Conservation (phyloP, 225 moss, liverwort and hornwort species). For the Asterella californica region DNA sequence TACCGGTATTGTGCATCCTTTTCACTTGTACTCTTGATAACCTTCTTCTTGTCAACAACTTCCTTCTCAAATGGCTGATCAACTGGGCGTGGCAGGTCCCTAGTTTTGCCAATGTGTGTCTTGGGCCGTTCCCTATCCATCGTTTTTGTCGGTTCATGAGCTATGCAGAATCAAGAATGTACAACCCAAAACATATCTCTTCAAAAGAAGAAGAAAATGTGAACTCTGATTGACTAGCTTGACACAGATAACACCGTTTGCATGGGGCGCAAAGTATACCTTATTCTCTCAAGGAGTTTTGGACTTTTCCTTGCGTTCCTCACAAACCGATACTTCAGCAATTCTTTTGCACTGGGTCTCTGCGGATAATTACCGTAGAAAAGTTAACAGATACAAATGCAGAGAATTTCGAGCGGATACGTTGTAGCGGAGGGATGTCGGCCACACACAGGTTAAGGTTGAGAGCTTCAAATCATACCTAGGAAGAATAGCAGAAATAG, state of each 20-base stretch:
- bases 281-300: slow-evolving; percentile 92
- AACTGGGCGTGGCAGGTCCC: slow-evolving; percentile 71
- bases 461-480: neutral
- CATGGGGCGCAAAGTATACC: slow-evolving; percentile 29
- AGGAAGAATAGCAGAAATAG: neutral
- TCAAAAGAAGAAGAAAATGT: neutral
- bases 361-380: slow-evolving; percentile 16
- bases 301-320: slow-evolving; percentile 87
- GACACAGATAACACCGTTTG: neutral
- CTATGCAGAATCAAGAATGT: neutral
- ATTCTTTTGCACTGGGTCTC: slow-evolving; percentile 98
- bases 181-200: neutral
- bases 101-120: slow-evolving; percentile 78
- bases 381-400: neutral
- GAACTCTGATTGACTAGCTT: neutral
- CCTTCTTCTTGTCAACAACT: slow-evolving; percentile 52
- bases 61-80: slow-evolving; percentile 69
- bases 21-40: slow-evolving; percentile 52
- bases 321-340: slow-evolving; percentile 85
- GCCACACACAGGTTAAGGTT: neutral
- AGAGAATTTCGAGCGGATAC: too few relatives aligned
- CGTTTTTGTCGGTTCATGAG: neutral
- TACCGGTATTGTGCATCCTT: slow-evolving; percentile 46
- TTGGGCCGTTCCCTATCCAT: slow-evolving; percentile 75
- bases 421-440: neutral